Evolutionary conservation across 805 yeast genomes (phyloP).

Genomic region (Metschnikowia kunwiensis): DNA sequence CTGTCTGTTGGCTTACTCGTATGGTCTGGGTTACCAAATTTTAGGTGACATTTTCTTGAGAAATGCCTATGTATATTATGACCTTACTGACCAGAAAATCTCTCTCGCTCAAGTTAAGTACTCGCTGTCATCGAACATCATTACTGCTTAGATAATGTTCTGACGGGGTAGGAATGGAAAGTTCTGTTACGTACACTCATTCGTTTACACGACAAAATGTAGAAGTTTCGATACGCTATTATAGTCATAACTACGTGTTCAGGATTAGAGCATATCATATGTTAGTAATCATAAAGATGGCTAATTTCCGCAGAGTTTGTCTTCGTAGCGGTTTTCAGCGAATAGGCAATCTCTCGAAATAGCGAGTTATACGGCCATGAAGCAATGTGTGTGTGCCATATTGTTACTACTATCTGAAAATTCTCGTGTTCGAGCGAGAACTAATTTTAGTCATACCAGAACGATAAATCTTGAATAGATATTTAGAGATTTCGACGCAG

Average conservation of each 20-base stretch:
- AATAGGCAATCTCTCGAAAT: no score
- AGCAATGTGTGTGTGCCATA: no score
- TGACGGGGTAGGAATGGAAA: not conserved
- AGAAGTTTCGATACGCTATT: no score
- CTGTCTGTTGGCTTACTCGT: slow-evolving; percentile 14
- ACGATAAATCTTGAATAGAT: no score
- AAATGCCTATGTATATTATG: slow-evolving; percentile 19
- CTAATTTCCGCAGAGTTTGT: not conserved
- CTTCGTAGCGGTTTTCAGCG: not conserved
- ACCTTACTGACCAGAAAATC: slow-evolving; percentile 15
- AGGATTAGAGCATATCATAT: not conserved
- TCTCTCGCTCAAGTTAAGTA: slow-evolving; percentile 16
- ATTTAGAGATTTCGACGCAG: no score
- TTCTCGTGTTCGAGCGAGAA: no score
- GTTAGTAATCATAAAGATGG: not conserved
- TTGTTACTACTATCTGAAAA: no score
- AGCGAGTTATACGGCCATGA: no score
- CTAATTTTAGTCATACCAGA: no score
- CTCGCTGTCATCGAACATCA: slow-evolving; percentile 12
- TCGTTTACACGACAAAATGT: no score
- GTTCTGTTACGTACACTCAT: no score
- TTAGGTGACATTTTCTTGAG: slow-evolving; percentile 21
- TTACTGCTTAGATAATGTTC: slow-evolving; percentile 1
- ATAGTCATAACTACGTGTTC: not conserved
- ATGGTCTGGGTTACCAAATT: slow-evolving; percentile 7